These are phyloP conservation scores for Hanseniaspora nectarophila DNA, from an alignment of 805 yeast species.

Conservation along the genomic window DNA sequence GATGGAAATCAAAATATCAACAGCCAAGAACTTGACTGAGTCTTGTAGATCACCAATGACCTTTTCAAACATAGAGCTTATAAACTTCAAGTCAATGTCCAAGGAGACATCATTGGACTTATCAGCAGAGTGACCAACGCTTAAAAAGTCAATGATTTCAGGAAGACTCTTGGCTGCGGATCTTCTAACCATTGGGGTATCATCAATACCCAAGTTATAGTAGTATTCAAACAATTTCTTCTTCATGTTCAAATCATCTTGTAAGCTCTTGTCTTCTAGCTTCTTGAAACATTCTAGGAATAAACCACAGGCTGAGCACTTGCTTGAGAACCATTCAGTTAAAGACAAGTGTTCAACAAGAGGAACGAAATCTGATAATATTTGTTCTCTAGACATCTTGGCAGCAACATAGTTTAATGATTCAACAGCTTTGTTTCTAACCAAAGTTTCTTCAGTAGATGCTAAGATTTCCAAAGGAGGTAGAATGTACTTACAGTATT, in stretches of 20 bases:
- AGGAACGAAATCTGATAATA: conserved; percentile 57
- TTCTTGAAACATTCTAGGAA: conserved; percentile 57
- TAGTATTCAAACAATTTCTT: conserved; percentile 55
- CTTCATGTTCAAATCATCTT: conserved; percentile 26
- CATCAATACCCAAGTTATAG: conserved; percentile 67
- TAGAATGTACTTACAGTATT: conserved; percentile 46
- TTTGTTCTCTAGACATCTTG: conserved; percentile 50
- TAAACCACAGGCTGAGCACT: conserved; percentile 84
- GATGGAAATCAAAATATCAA: conserved; percentile 77
- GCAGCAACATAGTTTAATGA: conserved; percentile 63
- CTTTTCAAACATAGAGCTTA: conserved; percentile 70
- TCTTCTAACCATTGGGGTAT: conserved; percentile 95
- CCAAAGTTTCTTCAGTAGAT: conserved; percentile 90
- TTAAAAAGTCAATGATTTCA: conserved; percentile 48
- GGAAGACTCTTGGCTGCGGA: conserved; percentile 86
- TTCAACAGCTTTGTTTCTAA: conserved; percentile 85
- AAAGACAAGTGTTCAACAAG: conserved; percentile 65
- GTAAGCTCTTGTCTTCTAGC: conserved; percentile 37
- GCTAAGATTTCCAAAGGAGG: conserved; percentile 72
- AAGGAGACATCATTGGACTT: conserved; percentile 33
- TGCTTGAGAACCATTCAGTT: conserved; percentile 89
- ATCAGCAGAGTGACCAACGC: conserved; percentile 17
- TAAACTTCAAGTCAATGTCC: conserved; percentile 60
- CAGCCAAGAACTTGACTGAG: conserved; percentile 79
- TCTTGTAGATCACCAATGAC: conserved; percentile 82